Evolutionary conservation across 2,329 filamentous ascomycete genomes (phyloP), one percentile per base, ranked within the genome.

Genomic region (Eurotiales sp.): DNA sequence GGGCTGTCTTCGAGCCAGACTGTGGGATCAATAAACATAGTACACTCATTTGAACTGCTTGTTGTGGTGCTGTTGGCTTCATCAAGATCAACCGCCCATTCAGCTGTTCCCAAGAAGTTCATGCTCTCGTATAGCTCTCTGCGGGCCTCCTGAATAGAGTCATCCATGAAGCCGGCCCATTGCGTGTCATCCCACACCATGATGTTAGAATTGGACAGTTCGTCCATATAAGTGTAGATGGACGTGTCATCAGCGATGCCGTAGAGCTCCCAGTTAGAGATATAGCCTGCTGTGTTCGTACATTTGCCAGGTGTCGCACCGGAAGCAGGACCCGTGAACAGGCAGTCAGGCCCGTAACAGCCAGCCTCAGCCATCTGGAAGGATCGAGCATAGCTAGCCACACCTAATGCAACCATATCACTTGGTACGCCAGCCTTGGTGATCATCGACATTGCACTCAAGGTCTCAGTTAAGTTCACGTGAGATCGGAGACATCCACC

Each of bases 391-490:
- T 72, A 72, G 50, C 63, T 67, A 8, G 58, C 49, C 2, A 65
- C 50, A 3, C 69, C 67, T 6, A 68, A 60, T 14, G 65, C 27
- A 36, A 72, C 47, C 53, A 68, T 67, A 39, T 61, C 54, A 70
- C 68, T 10, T n/a, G n/a, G n/a, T n/a, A n/a, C n/a, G n/a, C n/a
- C n/a, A n/a, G n/a, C n/a, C n/a, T n/a, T n/a, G n/a, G 60, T 60
- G 29, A 60, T 60, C 42, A 67, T 68, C 3, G 64, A 56, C 3
- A 75, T 57, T 0, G 69, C 54, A 5, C 58, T 52, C 1, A 51
- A 46, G 0, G 64, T 71, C 47, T 74, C 68, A 0, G 70, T 74
- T 34, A 61, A 51, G 56, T 74, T 74, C 49, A 72, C 60, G 43
- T 74, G 69, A 0, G 59, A 65, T 1, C 67, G 65, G 0, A 73